phyloP scores from a whole-genome alignment of 768 basidiomycete genomes.

The Clathrus columnatus region DNA sequence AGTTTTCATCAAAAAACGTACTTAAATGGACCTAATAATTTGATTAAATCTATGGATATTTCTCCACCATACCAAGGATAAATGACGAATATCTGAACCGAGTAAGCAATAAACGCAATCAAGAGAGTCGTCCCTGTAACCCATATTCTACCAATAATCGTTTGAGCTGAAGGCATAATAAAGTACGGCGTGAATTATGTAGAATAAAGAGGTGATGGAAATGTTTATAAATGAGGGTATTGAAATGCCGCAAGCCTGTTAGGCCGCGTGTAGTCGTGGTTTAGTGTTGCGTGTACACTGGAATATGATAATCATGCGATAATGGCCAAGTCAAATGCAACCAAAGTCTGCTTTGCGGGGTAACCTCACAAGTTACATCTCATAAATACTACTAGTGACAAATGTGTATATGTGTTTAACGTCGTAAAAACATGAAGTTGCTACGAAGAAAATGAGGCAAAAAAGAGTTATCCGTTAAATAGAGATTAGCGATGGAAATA shows the following conservation, averaged over 20 bases:
- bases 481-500: background rate
- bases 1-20: slow-evolving; percentile 29
- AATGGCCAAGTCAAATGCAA: background rate
- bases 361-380: background rate
- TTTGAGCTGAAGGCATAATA: slow-evolving; percentile 6
- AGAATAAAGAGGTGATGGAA: background rate
- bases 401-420: background rate
- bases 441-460: background rate
- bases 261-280: too few relatives aligned
- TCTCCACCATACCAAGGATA: slow-evolving; percentile 87
- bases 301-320: background rate
- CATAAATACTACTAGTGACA: background rate
- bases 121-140: slow-evolving; percentile 63
- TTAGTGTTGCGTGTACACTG: too few relatives aligned
- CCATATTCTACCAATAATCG: slow-evolving; percentile 47
- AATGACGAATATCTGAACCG: slow-evolving; percentile 82
- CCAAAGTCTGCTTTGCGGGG: background rate
- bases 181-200: background rate
- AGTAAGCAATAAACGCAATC: slow-evolving; percentile 82
- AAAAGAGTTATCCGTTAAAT: background rate
- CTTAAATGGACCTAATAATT: slow-evolving; percentile 87
- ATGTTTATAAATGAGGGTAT: background rate
- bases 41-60: slow-evolving; percentile 64
- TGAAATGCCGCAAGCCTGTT: too few relatives aligned
- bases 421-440: background rate